Base-by-base conservation (phyloP, 768 basidiomycete genomes). In the Boletus insuetus region DNA sequence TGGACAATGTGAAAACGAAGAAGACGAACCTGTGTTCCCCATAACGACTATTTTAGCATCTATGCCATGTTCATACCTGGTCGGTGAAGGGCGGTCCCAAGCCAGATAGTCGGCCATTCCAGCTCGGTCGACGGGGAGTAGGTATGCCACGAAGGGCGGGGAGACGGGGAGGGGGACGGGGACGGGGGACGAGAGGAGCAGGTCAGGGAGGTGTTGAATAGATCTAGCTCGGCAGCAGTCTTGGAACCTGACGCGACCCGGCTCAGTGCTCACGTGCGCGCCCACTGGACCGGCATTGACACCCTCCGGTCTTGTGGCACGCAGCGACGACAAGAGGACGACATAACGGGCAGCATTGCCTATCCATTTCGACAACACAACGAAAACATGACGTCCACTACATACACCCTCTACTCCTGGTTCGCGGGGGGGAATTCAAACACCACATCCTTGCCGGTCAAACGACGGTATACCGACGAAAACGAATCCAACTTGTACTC, bases 401-500 rank as follows among this genome's bases (percentile, higher is more conserved):
- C 58, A 68, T 66, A 67, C 64, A 13, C 19, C 14, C 45, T 64
- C 77, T 85, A 89, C 73, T 87, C 84, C 71, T 86, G 85, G 64
- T 78, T 77, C 62, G 81, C 83, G 59, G 85, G 84, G 42, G 91
- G 91, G 80, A 94, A 94, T 80, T 94, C 91, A 70, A 94, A 94
- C 51, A 89, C 86, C 55, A 97, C 95, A 60, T 98, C 95, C 82
- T 97, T 98, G 72, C 95, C 95, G 61, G 94, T 96, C 72, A 97
- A 78, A 59, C 89, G 84, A 69, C 89, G 90, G 83, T 97, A 98
- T 60, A 98, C 92, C 40, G 93, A 94, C 46, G 95, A 90, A 82
- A 98, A 99, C 60, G 95, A 96, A 79, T 99, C 97, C 66, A 98
- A 84, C 84, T 99, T 99, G 89, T 99, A 98, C 82, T 98, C 97